phyloP scores from a whole-genome alignment of 306 rosid genomes.

The Ormosia emarginata region DNA sequence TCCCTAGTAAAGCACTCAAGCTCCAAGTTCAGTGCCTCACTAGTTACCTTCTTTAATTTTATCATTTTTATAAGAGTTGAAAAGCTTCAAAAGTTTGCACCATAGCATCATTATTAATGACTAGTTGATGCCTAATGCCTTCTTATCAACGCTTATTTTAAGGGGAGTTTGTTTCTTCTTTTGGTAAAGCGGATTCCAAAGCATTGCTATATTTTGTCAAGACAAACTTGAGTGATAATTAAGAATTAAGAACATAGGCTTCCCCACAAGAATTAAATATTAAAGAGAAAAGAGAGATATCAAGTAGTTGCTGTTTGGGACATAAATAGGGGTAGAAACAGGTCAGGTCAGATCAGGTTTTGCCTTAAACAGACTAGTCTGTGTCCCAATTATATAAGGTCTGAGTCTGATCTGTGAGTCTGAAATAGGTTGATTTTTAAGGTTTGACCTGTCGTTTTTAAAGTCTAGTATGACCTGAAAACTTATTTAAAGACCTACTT shows the following conservation, averaged over 20 bases:
- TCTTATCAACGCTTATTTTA: constrained; percentile 6
- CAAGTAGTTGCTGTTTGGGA: not conserved
- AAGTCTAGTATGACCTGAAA: too few relatives aligned
- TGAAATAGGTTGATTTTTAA: too few relatives aligned
- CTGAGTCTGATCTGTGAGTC: too few relatives aligned
- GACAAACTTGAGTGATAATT: constrained; percentile 17
- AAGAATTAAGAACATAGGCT: not conserved
- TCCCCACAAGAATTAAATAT: not conserved
- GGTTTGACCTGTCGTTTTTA: too few relatives aligned
- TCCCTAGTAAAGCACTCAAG: not conserved
- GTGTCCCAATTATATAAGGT: too few relatives aligned
- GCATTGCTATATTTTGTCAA: not conserved
- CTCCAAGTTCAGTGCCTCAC: not conserved
- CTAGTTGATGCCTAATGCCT: constrained; percentile 8
- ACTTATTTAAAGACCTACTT: too few relatives aligned
- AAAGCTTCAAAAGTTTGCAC: constrained; percentile 11
- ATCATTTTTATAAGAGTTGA: not conserved
- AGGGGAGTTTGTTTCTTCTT: constrained; percentile 3
- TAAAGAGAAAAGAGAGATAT: not conserved
- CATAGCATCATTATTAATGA: not conserved
- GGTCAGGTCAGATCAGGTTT: too few relatives aligned
- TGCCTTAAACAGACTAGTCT: too few relatives aligned
- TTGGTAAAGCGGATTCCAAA: constrained; percentile 24
- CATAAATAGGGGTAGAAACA: too few relatives aligned
- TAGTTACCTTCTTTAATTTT: not conserved